Base-by-base conservation (phyloP, 768 basidiomycete species). In the Cyclocybe aegerita region DNA sequence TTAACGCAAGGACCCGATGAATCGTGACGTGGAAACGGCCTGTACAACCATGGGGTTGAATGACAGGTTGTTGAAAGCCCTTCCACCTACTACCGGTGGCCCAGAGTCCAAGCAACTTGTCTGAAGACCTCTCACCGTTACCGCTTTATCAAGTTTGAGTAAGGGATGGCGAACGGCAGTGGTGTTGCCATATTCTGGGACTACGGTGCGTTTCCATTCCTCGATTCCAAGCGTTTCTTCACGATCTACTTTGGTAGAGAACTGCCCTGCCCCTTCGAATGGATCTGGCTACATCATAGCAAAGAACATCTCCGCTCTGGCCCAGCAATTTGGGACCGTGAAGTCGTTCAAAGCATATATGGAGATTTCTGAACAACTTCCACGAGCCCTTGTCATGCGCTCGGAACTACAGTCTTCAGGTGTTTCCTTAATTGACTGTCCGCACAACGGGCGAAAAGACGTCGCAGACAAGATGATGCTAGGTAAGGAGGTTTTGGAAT, bases 381-480 rank as follows among this genome's bases (percentile, higher is more conserved):
- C 52, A 0, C 55, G 50, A 37, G 49, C 57, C 15, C 32, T 49
- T 30, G 7, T 49, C 4, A 39, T 64, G 9, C 60, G 62, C 12
- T 64, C 62, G 2, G 60, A 80, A 46, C 64, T 82, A 0, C 77
- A 79, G 47, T 65, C 71, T 2, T 79, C 78, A 9, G 79, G 79
- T 1, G 76, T 66, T 23, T 79, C 70, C 7, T 48, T 75, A 37
- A 69, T 67, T 9, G 69, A 75, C 40, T 74, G 69, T 50, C 70
- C 72, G 9, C 67, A 67, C 40, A 63, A 66, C 49, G 68, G 66
- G 36, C 60, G 64, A 31, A 70, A 70, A 41, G 67, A 71, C 42
- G 76, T 74, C 4, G 75, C 72, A 10, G 77, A 76, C 57, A 77
- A 77, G 58, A 79, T 78, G 75, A 76, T 82, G 35, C 66, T 78